These are phyloP conservation scores for Solanum hybrid DNA, from an alignment of 305 asterid genomes.

Conservation along the genomic window DNA sequence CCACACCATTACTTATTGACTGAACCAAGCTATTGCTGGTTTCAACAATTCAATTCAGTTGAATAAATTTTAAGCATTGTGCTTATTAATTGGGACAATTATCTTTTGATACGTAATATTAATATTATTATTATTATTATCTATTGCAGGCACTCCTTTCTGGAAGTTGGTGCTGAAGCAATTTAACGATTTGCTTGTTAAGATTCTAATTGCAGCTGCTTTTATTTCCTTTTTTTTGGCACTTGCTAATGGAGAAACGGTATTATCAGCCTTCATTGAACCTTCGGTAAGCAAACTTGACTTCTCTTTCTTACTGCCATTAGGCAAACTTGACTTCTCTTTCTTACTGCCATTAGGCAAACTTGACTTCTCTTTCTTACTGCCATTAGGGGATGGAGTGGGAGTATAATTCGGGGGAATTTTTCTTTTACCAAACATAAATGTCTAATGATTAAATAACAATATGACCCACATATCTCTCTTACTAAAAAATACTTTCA, in stretches of 20 bases:
- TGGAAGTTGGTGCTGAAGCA: conserved; percentile 95
- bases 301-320: no score
- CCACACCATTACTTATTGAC: neutral
- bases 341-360: conserved; percentile 7
- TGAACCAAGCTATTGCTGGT: neutral
- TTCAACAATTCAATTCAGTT: neutral
- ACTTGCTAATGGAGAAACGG: conserved; percentile 92
- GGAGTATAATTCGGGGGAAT: neutral
- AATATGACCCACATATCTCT: neutral
- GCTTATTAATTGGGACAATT: neutral
- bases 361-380: conserved; percentile 11
- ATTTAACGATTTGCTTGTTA: conserved; percentile 95
- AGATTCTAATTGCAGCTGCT: conserved; percentile 92
- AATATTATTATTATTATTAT: neutral
- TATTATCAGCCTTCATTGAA: conserved; percentile 89
- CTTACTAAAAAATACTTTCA: neutral
- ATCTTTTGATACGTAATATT: neutral
- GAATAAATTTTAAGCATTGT: neutral
- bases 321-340: conserved; percentile 21
- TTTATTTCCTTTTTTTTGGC: conserved; percentile 81
- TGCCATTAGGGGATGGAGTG: neutral
- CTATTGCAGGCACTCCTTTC: conserved; percentile 62
- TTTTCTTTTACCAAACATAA: neutral
- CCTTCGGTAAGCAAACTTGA: conserved; percentile 96
- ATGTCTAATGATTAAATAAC: neutral